Conservation (phyloP, 2,329 filamentous ascomycete species). For the Microsporum audouinii region DNA sequence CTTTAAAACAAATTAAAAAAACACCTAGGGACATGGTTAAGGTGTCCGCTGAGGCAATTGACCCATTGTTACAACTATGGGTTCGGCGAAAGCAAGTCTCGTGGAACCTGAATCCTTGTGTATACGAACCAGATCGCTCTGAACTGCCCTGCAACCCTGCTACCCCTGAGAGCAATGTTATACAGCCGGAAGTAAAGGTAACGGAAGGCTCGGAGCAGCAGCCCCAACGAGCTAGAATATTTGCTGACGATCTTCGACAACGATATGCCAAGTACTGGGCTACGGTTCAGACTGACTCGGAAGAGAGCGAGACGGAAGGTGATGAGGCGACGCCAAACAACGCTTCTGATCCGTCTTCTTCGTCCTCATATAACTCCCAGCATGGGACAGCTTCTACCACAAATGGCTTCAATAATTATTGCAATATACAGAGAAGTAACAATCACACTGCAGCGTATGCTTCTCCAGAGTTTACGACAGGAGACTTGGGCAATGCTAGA, state of each 20-base stretch:
- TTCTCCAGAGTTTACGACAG: background rate
- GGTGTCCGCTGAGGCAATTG: slow-evolving; percentile 26
- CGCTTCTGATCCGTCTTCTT: background rate
- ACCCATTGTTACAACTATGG: slow-evolving; percentile 24
- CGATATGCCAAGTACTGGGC: slow-evolving; percentile 27
- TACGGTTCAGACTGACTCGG: slow-evolving; percentile 27
- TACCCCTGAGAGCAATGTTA: background rate
- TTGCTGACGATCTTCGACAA: slow-evolving; percentile 22
- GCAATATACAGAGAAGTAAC: background rate
- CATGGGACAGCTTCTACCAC: background rate
- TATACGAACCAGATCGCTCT: slow-evolving; percentile 13
- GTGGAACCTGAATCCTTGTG: slow-evolving; percentile 19
- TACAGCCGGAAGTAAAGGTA: background rate
- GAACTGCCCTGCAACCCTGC: background rate
- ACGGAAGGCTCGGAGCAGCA: slow-evolving; percentile 29
- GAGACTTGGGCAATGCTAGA: background rate
- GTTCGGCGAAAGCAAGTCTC: slow-evolving; percentile 14
- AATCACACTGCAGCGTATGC: background rate
- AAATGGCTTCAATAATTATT: background rate
- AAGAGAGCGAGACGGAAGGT: slow-evolving; percentile 8
- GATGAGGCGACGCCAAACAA: background rate
- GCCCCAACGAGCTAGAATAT: slow-evolving; percentile 27
- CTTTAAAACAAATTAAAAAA: slow-evolving; percentile 24
- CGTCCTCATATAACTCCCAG: background rate
- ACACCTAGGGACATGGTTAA: slow-evolving; percentile 31